Percentiles rank a stretch among this genome's conserved stretches.
These are phyloP conservation scores for Allantophomopsis lycopodina DNA, from an alignment of 2,329 filamentous ascomycete species.

Conservation along the genomic window DNA sequence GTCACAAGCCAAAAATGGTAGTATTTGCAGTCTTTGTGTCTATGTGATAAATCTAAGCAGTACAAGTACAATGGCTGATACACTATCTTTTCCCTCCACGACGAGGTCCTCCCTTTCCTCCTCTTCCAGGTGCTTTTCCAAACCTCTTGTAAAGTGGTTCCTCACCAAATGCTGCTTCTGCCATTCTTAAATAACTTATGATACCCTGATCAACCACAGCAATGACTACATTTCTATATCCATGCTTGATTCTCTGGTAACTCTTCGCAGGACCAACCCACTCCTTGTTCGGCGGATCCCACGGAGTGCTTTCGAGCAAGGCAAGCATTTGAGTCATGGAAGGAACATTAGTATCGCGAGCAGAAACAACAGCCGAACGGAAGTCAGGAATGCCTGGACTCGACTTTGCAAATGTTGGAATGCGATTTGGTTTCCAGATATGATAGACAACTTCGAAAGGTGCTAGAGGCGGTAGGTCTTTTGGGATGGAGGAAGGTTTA, in stretches of 20 bases:
- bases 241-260: slow-evolving; percentile 73
- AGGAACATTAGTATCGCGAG: slow-evolving; percentile 57
- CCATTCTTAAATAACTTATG: slow-evolving; percentile 73
- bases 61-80: too few relatives aligned
- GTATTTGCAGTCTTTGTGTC: too few relatives aligned
- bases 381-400: slow-evolving; percentile 70
- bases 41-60: too few relatives aligned
- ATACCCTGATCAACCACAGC: slow-evolving; percentile 85
- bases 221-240: slow-evolving; percentile 69
- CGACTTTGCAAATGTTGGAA: slow-evolving; percentile 60
- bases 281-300: slow-evolving; percentile 37
- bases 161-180: slow-evolving; percentile 65
- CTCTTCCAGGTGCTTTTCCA: slow-evolving; percentile 25
- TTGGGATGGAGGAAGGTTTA: slow-evolving; percentile 31
- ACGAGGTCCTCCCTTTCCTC: slow-evolving; percentile 15
- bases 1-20: too few relatives aligned
- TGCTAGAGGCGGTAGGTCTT: slow-evolving; percentile 17
- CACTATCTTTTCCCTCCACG: neutral
- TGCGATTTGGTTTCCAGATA: slow-evolving; percentile 60
- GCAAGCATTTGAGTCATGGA: slow-evolving; percentile 56
- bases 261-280: slow-evolving; percentile 33
- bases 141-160: slow-evolving; percentile 58
- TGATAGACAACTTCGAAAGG: slow-evolving; percentile 68
- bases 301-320: slow-evolving; percentile 62
- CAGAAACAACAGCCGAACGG: slow-evolving; percentile 69